Base-by-base conservation (phyloP, 345 rosid genomes). In the Eucalyptus caleyi region DNA sequence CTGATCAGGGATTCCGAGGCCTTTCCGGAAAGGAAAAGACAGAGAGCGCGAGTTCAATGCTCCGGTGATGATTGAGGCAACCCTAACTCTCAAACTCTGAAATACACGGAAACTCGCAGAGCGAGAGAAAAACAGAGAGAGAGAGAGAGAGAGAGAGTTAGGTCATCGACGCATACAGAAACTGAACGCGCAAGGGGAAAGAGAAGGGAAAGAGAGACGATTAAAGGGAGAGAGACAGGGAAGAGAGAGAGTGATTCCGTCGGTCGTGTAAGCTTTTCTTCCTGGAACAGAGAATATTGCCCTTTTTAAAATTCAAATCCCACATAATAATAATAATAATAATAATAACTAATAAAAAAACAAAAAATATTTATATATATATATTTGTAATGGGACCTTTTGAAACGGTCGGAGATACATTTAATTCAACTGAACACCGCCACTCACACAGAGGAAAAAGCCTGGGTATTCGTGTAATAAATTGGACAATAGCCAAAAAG, bases 81-180 rank as follows among this genome's bases (percentile, higher is more conserved):
- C 90, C 90, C 90, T 86, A 60, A 42, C 82, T 80, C 67, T 51
- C 82, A 53, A 80, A 40, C 87, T 56, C 87, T 26, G 49, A 42
- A 45, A 26, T 15, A 23, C 54, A 42, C 2, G 86, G 65, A 50
- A 40, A 85, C n/a, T 56, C 16, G 11, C 81, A 69, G 16, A n/a
- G 65, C 23, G n/a, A 34, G 45, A 40, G 67, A 77, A 4, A 15
- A 54, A 40, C 9, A n/a, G 59, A 69, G 10, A n/a, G 50, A 72
- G 42, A 72, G 42, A 14, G 56, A 13, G n/a, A 16, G 50, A 45
- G 49, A 49, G 50, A 24, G 82, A 49, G 90, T 62, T 89, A 86
- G 90, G 90, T 86, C 85, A 86, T 86, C 86, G 83, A 86, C 72
- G 85, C 89, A 40, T 27, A 11, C 67, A 53, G 62, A 44, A 16